These are phyloP conservation scores for Rutstroemia sp. DNA, from an alignment of 2,329 filamentous ascomycete genomes.

Conservation along the genomic window DNA sequence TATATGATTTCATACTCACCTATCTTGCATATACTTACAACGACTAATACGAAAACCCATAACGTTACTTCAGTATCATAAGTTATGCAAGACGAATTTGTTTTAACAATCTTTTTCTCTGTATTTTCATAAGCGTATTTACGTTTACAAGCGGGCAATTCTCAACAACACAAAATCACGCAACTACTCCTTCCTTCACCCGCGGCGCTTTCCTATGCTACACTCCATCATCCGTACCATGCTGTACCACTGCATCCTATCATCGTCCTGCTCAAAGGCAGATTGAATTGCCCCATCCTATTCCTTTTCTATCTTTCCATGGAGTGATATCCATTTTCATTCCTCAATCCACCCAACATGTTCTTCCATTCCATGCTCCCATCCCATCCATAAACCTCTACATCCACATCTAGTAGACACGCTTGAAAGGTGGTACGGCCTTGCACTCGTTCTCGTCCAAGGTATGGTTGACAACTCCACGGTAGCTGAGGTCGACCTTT, in stretches of 20 bases:
- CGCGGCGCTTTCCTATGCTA: not conserved
- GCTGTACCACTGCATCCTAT: no score
- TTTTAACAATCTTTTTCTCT: not conserved
- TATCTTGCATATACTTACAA: no score
- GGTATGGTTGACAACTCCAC: conserved; percentile 72
- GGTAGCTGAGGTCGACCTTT: conserved; percentile 79
- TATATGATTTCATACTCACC: no score
- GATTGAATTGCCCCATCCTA: not conserved
- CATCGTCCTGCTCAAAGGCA: not conserved
- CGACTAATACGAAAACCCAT: not conserved
- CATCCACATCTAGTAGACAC: conserved; percentile 59
- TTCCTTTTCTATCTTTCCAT: not conserved
- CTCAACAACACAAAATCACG: conserved; percentile 22
- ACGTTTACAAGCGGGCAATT: not conserved
- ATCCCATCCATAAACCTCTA: not conserved
- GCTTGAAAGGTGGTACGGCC: conserved; percentile 92
- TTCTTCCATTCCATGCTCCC: not conserved
- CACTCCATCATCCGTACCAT: not conserved
- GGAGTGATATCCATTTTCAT: not conserved
- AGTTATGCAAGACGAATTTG: not conserved
- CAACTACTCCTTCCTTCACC: not conserved
- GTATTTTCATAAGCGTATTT: not conserved
- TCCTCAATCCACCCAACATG: not conserved
- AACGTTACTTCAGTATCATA: not conserved
- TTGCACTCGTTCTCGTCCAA: conserved; percentile 96